phyloP scores from a whole-genome alignment of 2,329 filamentous ascomycete species.

The Colletotrichum incanum region DNA sequence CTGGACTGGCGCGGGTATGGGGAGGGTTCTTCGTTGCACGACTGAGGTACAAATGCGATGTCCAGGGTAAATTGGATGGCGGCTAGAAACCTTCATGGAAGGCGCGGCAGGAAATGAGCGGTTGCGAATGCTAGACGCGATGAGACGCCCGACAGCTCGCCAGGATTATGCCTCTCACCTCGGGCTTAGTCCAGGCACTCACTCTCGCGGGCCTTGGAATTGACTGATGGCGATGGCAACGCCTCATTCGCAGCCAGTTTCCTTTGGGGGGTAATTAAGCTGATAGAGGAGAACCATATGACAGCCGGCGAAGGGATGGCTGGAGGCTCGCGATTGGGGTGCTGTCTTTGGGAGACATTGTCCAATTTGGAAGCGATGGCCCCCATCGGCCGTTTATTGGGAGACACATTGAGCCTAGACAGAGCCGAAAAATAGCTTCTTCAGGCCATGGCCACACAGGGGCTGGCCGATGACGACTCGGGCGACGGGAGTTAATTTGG shows the following conservation, averaged over 20 bases:
- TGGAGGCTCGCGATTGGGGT: neutral
- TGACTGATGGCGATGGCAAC: neutral
- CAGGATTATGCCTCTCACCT: slow-evolving; percentile 19
- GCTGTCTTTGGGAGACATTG: neutral
- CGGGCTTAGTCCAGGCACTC: slow-evolving; percentile 20
- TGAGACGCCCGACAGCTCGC: neutral
- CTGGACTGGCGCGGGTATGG: slow-evolving; percentile 2
- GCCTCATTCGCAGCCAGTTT: slow-evolving; percentile 5
- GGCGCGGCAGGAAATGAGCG: slow-evolving; percentile 26
- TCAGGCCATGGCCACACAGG: neutral
- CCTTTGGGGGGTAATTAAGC: neutral
- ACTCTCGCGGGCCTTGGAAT: neutral
- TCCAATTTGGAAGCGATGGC: neutral
- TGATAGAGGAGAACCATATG: neutral
- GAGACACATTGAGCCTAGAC: slow-evolving; percentile 4
- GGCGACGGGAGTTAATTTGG: slow-evolving; percentile 10
- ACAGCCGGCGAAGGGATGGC: neutral
- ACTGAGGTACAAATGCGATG: slow-evolving; percentile 3
- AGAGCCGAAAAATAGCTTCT: slow-evolving; percentile 18
- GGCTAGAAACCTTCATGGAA: slow-evolving; percentile 27
- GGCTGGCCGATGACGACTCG: slow-evolving; percentile 19
- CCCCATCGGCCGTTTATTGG: slow-evolving; percentile 10
- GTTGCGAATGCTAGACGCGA: slow-evolving; percentile 6
- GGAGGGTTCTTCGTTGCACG: slow-evolving; percentile 36
- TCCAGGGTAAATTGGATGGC: slow-evolving; percentile 2